phyloP scores from a whole-genome alignment of 2,329 filamentous ascomycete genomes.

The Pestalotiopsis fici region DNA sequence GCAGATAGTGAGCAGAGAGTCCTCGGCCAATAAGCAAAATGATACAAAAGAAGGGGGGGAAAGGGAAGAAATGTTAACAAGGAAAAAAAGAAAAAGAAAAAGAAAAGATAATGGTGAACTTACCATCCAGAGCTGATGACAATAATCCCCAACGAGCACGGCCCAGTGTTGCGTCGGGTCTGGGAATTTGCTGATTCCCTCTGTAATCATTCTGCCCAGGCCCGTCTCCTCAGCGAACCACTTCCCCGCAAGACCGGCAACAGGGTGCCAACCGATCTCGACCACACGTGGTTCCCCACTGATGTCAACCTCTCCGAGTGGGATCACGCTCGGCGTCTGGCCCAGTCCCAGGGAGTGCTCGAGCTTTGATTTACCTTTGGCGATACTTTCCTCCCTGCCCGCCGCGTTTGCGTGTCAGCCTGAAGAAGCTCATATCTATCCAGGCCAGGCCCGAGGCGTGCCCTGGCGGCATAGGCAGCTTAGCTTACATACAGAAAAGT shows the following conservation, averaged over 20 bases:
- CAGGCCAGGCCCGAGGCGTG: background rate
- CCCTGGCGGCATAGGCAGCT: background rate
- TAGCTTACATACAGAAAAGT: background rate
- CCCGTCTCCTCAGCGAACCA: constrained; percentile 60
- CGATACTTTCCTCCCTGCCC: constrained; percentile 25
- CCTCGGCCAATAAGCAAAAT: too few species aligned
- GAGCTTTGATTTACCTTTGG: constrained; percentile 41
- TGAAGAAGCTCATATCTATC: background rate
- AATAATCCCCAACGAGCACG: constrained; percentile 55
- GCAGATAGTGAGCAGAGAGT: background rate
- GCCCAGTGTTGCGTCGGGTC: constrained; percentile 64
- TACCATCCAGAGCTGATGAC: constrained; percentile 62
- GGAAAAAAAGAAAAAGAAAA: too few species aligned
- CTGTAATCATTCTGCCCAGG: constrained; percentile 56
- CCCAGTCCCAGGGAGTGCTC: constrained; percentile 46
- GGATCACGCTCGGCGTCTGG: constrained; percentile 43
- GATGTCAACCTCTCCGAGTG: constrained; percentile 36
- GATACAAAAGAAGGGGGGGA: too few species aligned
- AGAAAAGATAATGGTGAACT: background rate
- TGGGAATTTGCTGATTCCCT: constrained; percentile 54
- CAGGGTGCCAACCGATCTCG: constrained; percentile 60
- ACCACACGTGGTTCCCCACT: constrained; percentile 41
- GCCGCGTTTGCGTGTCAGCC: background rate
- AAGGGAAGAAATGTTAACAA: too few species aligned
- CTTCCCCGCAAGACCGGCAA: constrained; percentile 55